Conservation (phyloP, 2,329 filamentous ascomycete genomes). For the Aspergillus vadensis region DNA sequence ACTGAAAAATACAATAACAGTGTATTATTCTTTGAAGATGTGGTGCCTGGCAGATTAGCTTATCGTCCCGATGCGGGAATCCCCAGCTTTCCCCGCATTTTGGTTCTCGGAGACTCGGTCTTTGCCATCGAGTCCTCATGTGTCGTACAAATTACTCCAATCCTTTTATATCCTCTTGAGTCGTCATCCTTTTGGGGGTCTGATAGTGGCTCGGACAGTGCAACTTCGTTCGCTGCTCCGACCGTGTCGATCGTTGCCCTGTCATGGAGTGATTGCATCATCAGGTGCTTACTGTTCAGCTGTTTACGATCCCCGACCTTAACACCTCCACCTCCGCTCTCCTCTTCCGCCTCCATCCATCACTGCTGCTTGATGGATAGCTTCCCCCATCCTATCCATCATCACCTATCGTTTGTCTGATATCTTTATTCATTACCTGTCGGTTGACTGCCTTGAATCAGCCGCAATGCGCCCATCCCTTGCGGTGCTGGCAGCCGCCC, state of each 20-base stretch:
- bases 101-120: not conserved
- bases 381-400: not conserved
- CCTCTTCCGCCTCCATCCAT: not conserved
- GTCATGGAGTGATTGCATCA: slow-evolving; percentile 18
- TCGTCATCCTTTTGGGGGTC: not conserved
- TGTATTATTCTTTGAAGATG: not conserved
- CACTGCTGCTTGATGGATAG: not conserved
- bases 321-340: not conserved
- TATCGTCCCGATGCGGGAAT: not conserved
- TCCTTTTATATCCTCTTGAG: not conserved
- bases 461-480: slow-evolving; percentile 35
- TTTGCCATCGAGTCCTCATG: not conserved
- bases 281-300: slow-evolving; percentile 1
- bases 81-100: slow-evolving; percentile 18
- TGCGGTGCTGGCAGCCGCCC: slow-evolving; percentile 34
- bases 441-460: not conserved
- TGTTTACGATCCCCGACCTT: not conserved
- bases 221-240: not conserved
- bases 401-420: not conserved
- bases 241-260: slow-evolving; percentile 5
- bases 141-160: not conserved
- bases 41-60: not conserved
- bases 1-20: too few relatives aligned
- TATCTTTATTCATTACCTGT: not conserved
- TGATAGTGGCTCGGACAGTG: not conserved